A percentile compares a stretch with the other conserved stretches of the same genome.
Conservation (phyloP, 2,329 filamentous ascomycete genomes). For the Metarhizium anisopliae region DNA sequence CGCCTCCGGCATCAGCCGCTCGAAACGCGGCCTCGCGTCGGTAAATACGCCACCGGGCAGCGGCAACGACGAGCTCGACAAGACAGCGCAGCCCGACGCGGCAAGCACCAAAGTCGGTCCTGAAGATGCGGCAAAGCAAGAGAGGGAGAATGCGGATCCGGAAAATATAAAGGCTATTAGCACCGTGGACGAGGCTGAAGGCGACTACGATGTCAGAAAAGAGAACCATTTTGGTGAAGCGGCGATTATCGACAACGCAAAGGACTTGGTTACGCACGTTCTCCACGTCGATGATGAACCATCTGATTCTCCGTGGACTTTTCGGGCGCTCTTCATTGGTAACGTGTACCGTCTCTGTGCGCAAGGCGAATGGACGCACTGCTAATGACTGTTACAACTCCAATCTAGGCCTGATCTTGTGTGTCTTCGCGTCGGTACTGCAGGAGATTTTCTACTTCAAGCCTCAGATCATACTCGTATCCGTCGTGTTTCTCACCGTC, state of each 20-base stretch:
- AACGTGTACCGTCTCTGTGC: background rate
- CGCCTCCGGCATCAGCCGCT: background rate
- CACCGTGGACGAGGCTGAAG: background rate
- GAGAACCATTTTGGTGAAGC: slow-evolving; percentile 2
- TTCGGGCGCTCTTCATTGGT: slow-evolving; percentile 15
- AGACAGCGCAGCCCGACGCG: background rate
- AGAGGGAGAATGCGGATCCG: background rate
- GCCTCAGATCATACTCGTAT: slow-evolving; percentile 14
- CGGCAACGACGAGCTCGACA: too few species aligned
- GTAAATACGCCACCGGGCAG: too few species aligned
- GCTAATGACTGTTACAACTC: background rate
- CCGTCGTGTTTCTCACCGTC: slow-evolving; percentile 15
- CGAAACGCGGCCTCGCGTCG: too few species aligned
- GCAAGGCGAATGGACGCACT: too few species aligned
- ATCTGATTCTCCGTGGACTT: slow-evolving; percentile 14
- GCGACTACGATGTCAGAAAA: background rate
- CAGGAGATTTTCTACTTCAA: slow-evolving; percentile 17
- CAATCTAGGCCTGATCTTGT: background rate
- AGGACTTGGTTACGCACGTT: slow-evolving; percentile 15
- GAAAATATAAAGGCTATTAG: background rate
- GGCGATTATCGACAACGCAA: slow-evolving; percentile 5
- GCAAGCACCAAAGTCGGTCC: background rate
- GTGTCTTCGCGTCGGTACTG: slow-evolving; percentile 13
- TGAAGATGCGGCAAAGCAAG: background rate
- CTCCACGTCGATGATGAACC: slow-evolving; percentile 17